Percentiles rank a stretch among this genome's conserved stretches.
These are phyloP conservation scores for Paecilomyces sp. DNA, from an alignment of 2,329 filamentous ascomycete species.

Conservation along the genomic window DNA sequence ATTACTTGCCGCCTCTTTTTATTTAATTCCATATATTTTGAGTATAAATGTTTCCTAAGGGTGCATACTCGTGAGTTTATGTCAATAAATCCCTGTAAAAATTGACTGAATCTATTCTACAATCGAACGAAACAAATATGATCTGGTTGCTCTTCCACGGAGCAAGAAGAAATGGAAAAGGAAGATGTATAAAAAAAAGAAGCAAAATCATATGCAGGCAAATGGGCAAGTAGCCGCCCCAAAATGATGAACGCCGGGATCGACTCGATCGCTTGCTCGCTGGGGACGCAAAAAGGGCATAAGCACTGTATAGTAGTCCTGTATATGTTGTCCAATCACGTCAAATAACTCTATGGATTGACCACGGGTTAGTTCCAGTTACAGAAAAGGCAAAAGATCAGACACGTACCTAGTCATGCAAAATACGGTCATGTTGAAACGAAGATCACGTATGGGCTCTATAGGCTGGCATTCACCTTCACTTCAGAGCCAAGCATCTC, in stretches of 20 bases:
- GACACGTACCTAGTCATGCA: neutral
- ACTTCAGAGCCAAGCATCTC: neutral
- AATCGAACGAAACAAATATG: neutral
- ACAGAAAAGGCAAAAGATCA: neutral
- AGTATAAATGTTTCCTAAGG: no score
- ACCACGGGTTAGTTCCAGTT: neutral
- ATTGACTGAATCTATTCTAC: neutral
- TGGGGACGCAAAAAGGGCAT: neutral
- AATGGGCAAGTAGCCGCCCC: neutral
- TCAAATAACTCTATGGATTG: neutral
- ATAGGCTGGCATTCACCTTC: constrained; percentile 1
- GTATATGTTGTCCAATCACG: neutral
- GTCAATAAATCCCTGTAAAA: neutral
- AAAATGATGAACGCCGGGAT: neutral
- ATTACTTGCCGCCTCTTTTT: no score
- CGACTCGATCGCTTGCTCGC: neutral
- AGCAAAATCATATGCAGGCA: neutral
- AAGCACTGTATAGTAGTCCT: neutral
- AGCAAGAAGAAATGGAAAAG: neutral
- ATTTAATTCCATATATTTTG: no score
- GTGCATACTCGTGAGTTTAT: no score
- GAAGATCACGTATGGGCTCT: neutral
- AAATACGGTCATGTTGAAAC: constrained; percentile 2
- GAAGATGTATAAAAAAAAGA: neutral
- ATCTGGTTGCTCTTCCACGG: neutral